Percentiles rank a stretch among this genome's conserved stretches.
Evolutionary conservation across 2,329 filamentous ascomycete genomes (phyloP).

Genomic region (Colletotrichum acutatum): DNA sequence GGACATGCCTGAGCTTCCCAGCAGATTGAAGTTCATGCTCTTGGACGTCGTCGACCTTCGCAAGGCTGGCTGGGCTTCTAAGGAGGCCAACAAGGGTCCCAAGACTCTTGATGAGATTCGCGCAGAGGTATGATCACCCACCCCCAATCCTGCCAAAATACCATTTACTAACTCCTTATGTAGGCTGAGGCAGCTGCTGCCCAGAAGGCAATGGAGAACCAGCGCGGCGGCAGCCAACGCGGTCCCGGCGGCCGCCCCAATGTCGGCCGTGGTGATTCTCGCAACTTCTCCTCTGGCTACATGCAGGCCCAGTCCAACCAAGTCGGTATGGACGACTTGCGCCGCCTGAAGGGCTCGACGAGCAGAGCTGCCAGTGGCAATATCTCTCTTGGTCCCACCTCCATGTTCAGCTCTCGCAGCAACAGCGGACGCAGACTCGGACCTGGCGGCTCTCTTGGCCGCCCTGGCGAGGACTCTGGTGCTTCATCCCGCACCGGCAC

Average conservation of each 20-base stretch:
- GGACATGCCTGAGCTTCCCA: conserved; percentile 82
- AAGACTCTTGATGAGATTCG: conserved; percentile 96
- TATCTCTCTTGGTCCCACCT: conserved; percentile 81
- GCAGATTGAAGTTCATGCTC: conserved; percentile 95
- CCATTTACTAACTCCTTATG: conserved; percentile 40
- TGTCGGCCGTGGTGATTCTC: conserved; percentile 86
- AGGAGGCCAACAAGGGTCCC: conserved; percentile 92
- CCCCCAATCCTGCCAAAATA: background rate
- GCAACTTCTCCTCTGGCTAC: conserved; percentile 81
- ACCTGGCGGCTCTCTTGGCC: conserved; percentile 77
- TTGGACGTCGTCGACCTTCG: conserved; percentile 93
- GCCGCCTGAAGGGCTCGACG: conserved; percentile 77
- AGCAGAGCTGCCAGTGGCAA: conserved; percentile 71
- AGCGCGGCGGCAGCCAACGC: conserved; percentile 67
- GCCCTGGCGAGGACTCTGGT: conserved; percentile 85
- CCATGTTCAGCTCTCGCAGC: conserved; percentile 89
- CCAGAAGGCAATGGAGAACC: conserved; percentile 82
- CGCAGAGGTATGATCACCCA: conserved; percentile 68
- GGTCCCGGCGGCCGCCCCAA: conserved; percentile 76
- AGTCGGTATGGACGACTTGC: conserved; percentile 90
- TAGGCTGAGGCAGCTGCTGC: conserved; percentile 79
- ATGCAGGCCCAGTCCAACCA: conserved; percentile 83
- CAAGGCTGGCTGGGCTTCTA: conserved; percentile 80
- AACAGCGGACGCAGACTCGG: conserved; percentile 88
- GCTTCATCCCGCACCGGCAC: conserved; percentile 91